Base-by-base conservation (phyloP, 2,329 filamentous ascomycete species). In the Fusarium compactum region DNA sequence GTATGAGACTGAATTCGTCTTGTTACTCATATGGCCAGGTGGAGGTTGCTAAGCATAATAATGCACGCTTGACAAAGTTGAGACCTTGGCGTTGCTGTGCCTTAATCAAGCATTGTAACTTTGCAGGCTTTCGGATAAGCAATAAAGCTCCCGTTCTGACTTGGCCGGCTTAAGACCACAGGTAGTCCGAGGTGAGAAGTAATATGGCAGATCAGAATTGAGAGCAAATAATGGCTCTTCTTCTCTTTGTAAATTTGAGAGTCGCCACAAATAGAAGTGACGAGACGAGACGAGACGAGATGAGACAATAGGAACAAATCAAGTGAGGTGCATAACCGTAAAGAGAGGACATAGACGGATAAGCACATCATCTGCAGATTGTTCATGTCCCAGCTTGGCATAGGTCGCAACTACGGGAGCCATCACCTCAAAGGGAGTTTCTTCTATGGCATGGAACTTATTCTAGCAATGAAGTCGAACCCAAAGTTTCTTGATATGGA, bases 51-150 rank as follows among this genome's bases (percentile, higher is more conserved):
- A 27, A 52, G 48, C 48, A 52, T 52, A 52, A 41, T 43, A 53
- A 53, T 52, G 32, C 32, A 27, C 18, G 16, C 24, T 41, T 15
- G 34, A 43, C n/a, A n/a, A 27, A 27, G n/a, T 25, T 15, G 18
- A 52, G 48, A 52, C 48, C 48, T 52, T 41, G 48, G 48, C 48
- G 38, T 25, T 46, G 25, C 62, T 64, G 50, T 22, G 30, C 56
- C 41, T 40, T 45, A 20, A 8, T 46, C n/a, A 44, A 62, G 40
- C 54, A 34, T 58, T 29, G 15, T 11, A 18, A 32, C 20, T 30
- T 46, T 43, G 12, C 15, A 34, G 29, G 22, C 27, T 25, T 58
- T 48, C 59, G 59, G 59, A 64, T 58, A 64, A 64, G 59, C 15
- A 24, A 38, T 41, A 12, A 14, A n/a, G 43, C 22, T 34, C 41